Evolutionary conservation across 805 yeast species (phyloP), one percentile per base, ranked within the genome.

Genomic region (Wickerhamomyces strasburgensis): DNA sequence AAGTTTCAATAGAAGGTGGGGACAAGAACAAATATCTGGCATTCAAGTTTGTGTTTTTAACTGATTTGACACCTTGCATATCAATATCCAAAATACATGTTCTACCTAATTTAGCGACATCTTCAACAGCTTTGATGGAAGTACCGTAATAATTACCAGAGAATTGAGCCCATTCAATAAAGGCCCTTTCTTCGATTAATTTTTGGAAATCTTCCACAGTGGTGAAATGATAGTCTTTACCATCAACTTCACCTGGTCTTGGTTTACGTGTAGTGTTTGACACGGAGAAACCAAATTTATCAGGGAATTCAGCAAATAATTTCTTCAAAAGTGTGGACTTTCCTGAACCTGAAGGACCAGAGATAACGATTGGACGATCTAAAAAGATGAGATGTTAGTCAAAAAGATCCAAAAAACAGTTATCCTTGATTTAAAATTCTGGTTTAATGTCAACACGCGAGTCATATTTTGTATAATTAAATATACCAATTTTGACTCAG

Each of bases 91-190:
- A 72, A 45, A 93, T 80, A 68, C 98, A 93, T 36, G 80, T 81
- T 61, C 73, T 78, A 51, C 87, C 84, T 42, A 71, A 60, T 35
- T 64, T 62, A 23, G 70, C 61, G 29, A 65, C 72, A 31, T 72
- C 68, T 51, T 84, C 73, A 31, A 93, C 97, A 21, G 96, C 81
- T 56, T 78, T 81, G 52, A 87, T 71, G 32, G 96, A 72, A 34
- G 98, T 93, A 41, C 99, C 99, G 64, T 93, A 93, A 71, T 84
- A 89, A 72, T 93, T 93, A 35, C 98, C 98, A 10, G 96, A 86
- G 57, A 93, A 93, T 64, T 88, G 93, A 5, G 99, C 98, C 93
- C 95, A 87, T 65, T 93, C 99, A 48, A 93, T 80, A 67, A 93
- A 93, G 45, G 80, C 83, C 31, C 75, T 67, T 17, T 79, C 78